A percentile compares a stretch with the other conserved stretches of the same genome.
These are phyloP conservation scores for Castanopsis chinensis DNA, from an alignment of 306 rosid species.

Conservation along the genomic window DNA sequence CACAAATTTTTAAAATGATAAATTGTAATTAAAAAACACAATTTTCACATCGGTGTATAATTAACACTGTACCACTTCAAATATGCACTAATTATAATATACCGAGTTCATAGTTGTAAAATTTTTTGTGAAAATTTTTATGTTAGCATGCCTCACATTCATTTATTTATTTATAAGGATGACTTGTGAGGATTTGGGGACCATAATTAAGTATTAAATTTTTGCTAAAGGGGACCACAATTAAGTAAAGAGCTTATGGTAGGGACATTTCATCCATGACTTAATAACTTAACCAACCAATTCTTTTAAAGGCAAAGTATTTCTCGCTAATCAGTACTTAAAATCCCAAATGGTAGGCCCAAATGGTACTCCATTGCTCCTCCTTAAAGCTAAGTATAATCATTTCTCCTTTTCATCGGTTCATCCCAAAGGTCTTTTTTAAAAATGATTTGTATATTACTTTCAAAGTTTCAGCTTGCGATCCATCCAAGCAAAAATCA, in stretches of 20 bases:
- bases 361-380: slow-evolving; percentile 68
- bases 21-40: no score
- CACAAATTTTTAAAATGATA: no score
- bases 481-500: slow-evolving; percentile 92
- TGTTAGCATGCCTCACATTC: no score
- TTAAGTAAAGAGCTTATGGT: slow-evolving; percentile 41
- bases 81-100: no score
- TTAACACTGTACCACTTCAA: no score
- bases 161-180: no score
- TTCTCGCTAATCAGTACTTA: slow-evolving; percentile 26
- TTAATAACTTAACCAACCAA: slow-evolving; percentile 79
- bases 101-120: no score
- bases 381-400: slow-evolving; percentile 89
- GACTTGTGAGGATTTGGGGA: no score
- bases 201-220: no score
- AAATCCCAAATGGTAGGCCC: slow-evolving; percentile 56
- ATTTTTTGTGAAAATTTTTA: no score
- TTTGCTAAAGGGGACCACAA: slow-evolving; percentile 20
- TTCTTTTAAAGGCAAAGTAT: slow-evolving; percentile 54
- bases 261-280: slow-evolving; percentile 93
- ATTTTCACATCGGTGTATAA: no score
- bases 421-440: slow-evolving; percentile 44
- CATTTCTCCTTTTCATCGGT: slow-evolving; percentile 40
- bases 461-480: slow-evolving; percentile 86
- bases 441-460: slow-evolving; percentile 56